A percentile compares a stretch with the other conserved stretches of the same genome.
Evolutionary conservation across 2,329 filamentous ascomycete genomes (phyloP).

Genomic region (Aspergillus unguis): DNA sequence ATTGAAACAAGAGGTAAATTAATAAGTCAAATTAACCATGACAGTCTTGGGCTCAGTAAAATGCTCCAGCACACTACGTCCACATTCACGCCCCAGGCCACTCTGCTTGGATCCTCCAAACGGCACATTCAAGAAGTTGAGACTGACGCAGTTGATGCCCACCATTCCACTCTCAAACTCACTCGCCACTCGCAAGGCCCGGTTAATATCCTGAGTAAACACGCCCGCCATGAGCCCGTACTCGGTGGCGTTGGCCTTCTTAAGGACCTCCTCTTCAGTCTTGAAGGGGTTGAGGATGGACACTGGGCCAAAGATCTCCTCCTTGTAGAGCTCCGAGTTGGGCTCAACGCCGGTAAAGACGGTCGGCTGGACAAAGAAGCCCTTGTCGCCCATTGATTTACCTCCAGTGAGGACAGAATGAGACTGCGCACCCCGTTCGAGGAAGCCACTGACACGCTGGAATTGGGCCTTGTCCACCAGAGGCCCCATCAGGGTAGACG

Average conservation of each 20-base stretch:
- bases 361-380: constrained; percentile 8
- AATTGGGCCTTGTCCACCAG: constrained; percentile 1
- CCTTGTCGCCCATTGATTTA: neutral
- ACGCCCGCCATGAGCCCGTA: constrained; percentile 16
- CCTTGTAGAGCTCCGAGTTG: neutral
- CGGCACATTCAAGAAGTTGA: neutral
- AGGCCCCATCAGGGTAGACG: neutral
- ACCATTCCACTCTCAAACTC: constrained; percentile 14
- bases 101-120: constrained; percentile 15
- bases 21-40: constrained; percentile 1
- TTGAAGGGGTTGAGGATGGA: constrained; percentile 11
- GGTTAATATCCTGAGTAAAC: constrained; percentile 13
- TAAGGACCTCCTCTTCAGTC: constrained; percentile 12
- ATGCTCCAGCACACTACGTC: constrained; percentile 2
- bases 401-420: neutral
- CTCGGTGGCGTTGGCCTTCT: constrained; percentile 11
- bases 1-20: neutral
- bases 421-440: neutral
- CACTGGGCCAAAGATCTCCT: constrained; percentile 11
- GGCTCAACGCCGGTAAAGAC: neutral
- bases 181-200: constrained; percentile 7
- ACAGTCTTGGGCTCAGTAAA: constrained; percentile 12
- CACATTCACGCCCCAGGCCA: constrained; percentile 7
- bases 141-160: constrained; percentile 11
- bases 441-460: neutral